These are phyloP conservation scores for Blastomyces emzantsi DNA, from an alignment of 2,329 filamentous ascomycete species.

Conservation along the genomic window DNA sequence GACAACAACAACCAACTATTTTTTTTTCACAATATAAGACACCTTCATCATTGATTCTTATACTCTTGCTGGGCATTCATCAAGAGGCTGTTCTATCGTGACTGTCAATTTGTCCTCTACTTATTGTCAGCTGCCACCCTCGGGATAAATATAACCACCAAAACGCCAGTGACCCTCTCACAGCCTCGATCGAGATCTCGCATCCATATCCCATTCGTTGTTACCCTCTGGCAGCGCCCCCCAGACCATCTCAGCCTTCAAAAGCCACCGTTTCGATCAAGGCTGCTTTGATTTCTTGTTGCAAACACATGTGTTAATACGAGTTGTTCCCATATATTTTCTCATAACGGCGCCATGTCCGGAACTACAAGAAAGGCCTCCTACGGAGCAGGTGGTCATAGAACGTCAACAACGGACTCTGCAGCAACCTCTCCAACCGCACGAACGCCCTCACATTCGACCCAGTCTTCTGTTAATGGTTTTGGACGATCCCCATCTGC, in stretches of 20 bases:
- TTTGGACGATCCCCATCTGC: slow-evolving; percentile 56
- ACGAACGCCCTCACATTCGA: slow-evolving; percentile 40
- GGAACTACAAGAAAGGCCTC: slow-evolving; percentile 7
- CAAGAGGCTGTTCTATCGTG: neutral
- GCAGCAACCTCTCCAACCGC: slow-evolving; percentile 19
- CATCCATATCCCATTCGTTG: slow-evolving; percentile 1
- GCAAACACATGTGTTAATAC: slow-evolving; percentile 5
- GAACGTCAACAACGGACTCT: slow-evolving; percentile 1
- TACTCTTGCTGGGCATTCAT: neutral
- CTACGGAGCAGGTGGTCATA: slow-evolving; percentile 6
- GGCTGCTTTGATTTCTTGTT: neutral
- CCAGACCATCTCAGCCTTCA: neutral
- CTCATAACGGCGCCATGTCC: slow-evolving; percentile 13
- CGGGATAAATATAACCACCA: neutral
- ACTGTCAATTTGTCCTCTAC: neutral
- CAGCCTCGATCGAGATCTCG: neutral
- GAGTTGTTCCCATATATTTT: neutral
- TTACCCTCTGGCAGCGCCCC: neutral
- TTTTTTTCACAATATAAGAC: neutral
- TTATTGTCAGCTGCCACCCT: neutral
- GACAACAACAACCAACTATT: neutral
- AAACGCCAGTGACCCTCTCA: neutral
- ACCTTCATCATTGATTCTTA: neutral
- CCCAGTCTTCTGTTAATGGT: slow-evolving; percentile 40
- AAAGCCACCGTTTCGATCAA: slow-evolving; percentile 1